Conservation (phyloP, 2,329 filamentous ascomycete species). For the Alternaria gansuensis region DNA sequence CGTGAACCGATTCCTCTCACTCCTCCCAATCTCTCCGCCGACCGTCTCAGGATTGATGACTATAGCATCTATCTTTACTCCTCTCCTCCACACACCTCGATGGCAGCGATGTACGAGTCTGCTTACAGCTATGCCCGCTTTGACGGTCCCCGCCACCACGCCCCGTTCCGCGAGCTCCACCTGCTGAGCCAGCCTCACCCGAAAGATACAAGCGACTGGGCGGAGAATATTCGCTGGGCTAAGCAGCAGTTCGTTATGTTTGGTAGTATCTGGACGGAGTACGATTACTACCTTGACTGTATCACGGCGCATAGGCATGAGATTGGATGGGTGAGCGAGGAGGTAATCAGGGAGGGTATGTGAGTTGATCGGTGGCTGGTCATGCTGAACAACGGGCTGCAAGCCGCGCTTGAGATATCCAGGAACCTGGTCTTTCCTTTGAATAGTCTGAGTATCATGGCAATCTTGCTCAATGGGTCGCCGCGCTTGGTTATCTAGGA, state of each 20-base stretch:
- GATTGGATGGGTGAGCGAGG: constrained; percentile 40
- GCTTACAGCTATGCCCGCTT: constrained; percentile 32
- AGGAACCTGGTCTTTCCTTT: background rate
- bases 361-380: background rate
- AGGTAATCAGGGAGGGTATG: constrained; percentile 19
- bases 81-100: constrained; percentile 11
- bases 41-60: constrained; percentile 33
- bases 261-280: constrained; percentile 42
- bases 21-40: constrained; percentile 28
- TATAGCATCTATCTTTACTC: constrained; percentile 31
- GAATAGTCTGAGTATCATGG: background rate
- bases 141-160: constrained; percentile 27
- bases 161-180: constrained; percentile 42
- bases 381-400: accelerated
- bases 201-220: constrained; percentile 38
- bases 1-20: constrained; percentile 22
- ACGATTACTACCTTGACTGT: constrained; percentile 34
- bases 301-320: constrained; percentile 33
- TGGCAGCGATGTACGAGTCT: constrained; percentile 24
- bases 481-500: accelerated
- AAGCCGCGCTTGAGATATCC: accelerated
- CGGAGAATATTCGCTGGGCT: constrained; percentile 48
- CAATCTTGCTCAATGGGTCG: background rate
- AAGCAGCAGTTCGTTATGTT: constrained; percentile 39
- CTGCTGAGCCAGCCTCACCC: constrained; percentile 30